A percentile compares a stretch with the other conserved stretches of the same genome.
phyloP scores from a whole-genome alignment of 1,284 basidiomycete genomes.

The Malassezia caprae region DNA sequence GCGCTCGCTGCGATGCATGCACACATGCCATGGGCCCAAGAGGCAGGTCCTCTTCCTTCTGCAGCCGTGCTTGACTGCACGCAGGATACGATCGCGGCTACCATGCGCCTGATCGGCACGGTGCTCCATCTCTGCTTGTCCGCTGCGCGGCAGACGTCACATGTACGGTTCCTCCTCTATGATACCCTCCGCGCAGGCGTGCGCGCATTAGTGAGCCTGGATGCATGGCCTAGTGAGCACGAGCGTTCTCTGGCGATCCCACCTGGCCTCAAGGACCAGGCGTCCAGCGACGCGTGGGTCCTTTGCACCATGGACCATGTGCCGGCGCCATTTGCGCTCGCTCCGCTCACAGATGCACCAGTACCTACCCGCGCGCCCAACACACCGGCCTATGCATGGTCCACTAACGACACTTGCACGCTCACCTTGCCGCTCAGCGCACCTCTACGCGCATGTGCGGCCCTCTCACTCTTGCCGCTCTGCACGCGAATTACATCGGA shows the following conservation, averaged over 20 bases:
- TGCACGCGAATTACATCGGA: slow-evolving; percentile 7
- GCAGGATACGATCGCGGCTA: slow-evolving; percentile 1
- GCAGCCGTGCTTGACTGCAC: neutral
- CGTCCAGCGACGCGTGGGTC: neutral
- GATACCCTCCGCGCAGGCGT: slow-evolving; percentile 9
- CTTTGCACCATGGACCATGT: neutral
- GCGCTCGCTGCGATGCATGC: slow-evolving; percentile 8
- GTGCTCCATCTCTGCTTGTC: slow-evolving; percentile 7
- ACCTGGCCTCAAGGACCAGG: neutral
- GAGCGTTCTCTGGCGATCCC: neutral
- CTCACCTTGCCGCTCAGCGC: no score
- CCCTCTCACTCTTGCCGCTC: neutral
- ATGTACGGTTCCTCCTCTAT: slow-evolving; percentile 10
- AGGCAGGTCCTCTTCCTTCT: neutral
- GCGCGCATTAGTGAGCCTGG: neutral
- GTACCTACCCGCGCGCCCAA: neutral
- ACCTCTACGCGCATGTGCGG: neutral
- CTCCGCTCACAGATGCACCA: neutral
- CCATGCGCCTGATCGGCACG: slow-evolving; percentile 14
- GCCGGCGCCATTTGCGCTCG: neutral
- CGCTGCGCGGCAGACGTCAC: neutral
- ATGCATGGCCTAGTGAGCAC: neutral
- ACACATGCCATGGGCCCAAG: neutral
- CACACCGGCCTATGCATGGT: neutral
- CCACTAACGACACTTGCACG: neutral